phyloP scores from a whole-genome alignment of 441 rosid species.

The Omphalea diandra region DNA sequence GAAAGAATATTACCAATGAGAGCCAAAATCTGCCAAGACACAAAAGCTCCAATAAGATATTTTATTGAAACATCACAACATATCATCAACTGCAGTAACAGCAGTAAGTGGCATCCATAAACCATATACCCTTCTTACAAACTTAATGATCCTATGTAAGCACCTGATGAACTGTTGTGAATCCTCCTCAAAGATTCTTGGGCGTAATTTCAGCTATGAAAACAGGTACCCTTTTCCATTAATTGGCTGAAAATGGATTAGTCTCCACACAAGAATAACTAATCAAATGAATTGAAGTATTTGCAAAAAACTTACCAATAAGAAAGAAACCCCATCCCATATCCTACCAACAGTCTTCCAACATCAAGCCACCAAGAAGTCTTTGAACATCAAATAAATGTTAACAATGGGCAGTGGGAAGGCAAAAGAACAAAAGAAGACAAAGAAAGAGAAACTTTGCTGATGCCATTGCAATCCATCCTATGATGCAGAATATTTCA shows the following conservation, averaged over 20 bases:
- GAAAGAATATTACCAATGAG: constrained; percentile 45
- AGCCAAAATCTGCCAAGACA: constrained; percentile 64
- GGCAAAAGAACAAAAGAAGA: too few relatives aligned
- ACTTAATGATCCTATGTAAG: constrained; percentile 8
- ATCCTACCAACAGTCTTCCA: constrained; percentile 68
- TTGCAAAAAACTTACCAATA: constrained; percentile 47
- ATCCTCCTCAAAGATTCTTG: constrained; percentile 73
- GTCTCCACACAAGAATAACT: not conserved
- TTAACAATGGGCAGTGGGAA: too few relatives aligned
- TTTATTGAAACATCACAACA: constrained; percentile 64
- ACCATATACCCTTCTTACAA: not conserved
- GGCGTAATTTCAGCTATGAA: constrained; percentile 86
- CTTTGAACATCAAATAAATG: too few relatives aligned
- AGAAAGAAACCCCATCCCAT: constrained; percentile 72
- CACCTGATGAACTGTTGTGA: constrained; percentile 72
- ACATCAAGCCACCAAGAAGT: constrained; percentile 53
- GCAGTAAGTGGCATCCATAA: not conserved
- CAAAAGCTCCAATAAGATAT: constrained; percentile 62
- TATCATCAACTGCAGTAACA: constrained; percentile 68
- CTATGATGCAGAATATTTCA: constrained; percentile 57
- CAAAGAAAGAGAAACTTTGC: constrained; percentile 40
- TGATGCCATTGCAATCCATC: constrained; percentile 58
- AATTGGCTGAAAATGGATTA: constrained; percentile 4
- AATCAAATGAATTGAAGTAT: constrained; percentile 7
- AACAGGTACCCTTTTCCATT: constrained; percentile 60